Conservation (phyloP, 2,329 filamentous ascomycete species). For the Stemphylium beticola region DNA sequence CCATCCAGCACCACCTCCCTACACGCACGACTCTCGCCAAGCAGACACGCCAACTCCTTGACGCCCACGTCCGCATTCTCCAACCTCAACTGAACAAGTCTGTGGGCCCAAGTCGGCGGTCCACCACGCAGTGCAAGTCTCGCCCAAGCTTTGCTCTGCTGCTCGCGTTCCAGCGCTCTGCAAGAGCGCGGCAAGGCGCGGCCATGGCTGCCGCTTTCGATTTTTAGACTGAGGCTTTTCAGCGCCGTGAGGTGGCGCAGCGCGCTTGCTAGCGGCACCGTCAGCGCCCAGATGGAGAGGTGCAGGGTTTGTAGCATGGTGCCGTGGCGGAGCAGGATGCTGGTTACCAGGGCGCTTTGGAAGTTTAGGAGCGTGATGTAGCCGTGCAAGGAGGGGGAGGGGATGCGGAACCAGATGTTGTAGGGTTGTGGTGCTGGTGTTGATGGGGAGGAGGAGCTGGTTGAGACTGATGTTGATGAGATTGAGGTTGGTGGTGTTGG, state of each 20-base stretch:
- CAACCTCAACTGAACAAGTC: slow-evolving; percentile 28
- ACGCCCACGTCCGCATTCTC: slow-evolving; percentile 29
- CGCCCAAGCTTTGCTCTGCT: slow-evolving; percentile 29
- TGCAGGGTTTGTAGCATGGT: slow-evolving; percentile 34
- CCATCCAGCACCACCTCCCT: slow-evolving; percentile 31
- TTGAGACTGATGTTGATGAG: background rate
- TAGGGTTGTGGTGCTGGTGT: background rate
- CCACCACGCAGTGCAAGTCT: slow-evolving; percentile 1
- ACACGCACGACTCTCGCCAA: slow-evolving; percentile 22
- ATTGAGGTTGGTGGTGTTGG: too few relatives aligned
- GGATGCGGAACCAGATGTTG: slow-evolving; percentile 3
- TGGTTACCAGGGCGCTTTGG: slow-evolving; percentile 35
- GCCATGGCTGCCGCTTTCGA: slow-evolving; percentile 28
- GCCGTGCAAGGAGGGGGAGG: slow-evolving; percentile 22
- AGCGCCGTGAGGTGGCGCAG: slow-evolving; percentile 29
- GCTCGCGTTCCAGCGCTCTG: slow-evolving; percentile 7
- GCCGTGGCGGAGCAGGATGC: slow-evolving; percentile 35
- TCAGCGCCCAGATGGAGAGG: slow-evolving; percentile 39
- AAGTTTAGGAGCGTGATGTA: slow-evolving; percentile 34
- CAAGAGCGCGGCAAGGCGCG: slow-evolving; percentile 18
- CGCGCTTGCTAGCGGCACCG: slow-evolving; percentile 28
- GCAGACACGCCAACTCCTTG: slow-evolving; percentile 23
- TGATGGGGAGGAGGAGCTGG: slow-evolving; percentile 52
- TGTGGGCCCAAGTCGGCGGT: slow-evolving; percentile 18
- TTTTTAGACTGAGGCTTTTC: slow-evolving; percentile 29